phyloP scores from a whole-genome alignment of 805 yeast genomes.

The Hanseniaspora mollemarum region DNA sequence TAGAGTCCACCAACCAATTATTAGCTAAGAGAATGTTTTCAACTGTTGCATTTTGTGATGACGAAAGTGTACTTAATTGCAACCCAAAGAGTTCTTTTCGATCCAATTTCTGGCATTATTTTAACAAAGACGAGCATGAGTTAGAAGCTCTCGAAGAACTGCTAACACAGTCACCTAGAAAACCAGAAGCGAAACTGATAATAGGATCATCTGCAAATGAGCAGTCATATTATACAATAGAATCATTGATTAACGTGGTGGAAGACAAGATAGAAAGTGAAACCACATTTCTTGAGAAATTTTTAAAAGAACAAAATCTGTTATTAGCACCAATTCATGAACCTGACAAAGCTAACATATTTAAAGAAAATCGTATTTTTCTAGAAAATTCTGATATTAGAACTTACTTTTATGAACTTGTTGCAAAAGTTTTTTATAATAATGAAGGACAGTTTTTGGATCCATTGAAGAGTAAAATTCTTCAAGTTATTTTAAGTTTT shows the following conservation, averaged over 20 bases:
- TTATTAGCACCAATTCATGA: neutral
- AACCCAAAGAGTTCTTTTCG: too few relatives aligned
- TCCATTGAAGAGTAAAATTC: conserved; percentile 17
- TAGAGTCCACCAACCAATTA: neutral
- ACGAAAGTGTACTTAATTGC: too few relatives aligned
- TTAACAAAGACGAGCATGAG: neutral
- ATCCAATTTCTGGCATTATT: neutral
- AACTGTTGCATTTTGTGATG: neutral
- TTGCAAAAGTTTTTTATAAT: neutral
- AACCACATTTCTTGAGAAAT: neutral
- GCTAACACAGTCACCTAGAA: neutral
- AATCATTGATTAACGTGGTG: neutral
- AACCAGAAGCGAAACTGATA: neutral
- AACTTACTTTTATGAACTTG: neutral
- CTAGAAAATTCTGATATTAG: conserved; percentile 2
- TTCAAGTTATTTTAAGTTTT: conserved; percentile 30
- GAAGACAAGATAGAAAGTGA: neutral
- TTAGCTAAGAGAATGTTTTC: neutral
- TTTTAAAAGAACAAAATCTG: neutral
- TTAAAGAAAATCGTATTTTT: neutral
- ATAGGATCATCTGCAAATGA: neutral
- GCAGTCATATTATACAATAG: neutral
- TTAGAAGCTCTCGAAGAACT: neutral
- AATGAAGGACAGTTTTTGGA: conserved; percentile 17
- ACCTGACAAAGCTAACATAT: neutral